Percentiles rank a stretch among this genome's conserved stretches.
Conservation (phyloP, 176 grass and related monocot species). For the Thalia dealbata region DNA sequence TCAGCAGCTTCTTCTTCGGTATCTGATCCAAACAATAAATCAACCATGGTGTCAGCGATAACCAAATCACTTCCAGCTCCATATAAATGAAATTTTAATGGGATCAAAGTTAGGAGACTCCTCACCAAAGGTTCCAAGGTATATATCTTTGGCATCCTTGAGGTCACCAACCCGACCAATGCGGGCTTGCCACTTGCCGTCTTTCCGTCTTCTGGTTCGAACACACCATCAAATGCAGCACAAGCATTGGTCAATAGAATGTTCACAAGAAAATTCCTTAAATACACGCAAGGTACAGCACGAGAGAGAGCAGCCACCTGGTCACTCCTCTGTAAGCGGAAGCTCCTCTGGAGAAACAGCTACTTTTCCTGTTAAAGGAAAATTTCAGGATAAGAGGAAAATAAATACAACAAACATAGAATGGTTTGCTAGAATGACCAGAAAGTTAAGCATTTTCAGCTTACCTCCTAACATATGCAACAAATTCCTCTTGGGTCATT, state of each 20-base stretch:
- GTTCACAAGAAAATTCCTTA: not conserved
- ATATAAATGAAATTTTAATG: not conserved
- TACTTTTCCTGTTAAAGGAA: constrained; percentile 51
- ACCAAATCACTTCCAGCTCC: not conserved
- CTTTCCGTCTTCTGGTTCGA: constrained; percentile 63
- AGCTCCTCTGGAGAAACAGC: constrained; percentile 99
- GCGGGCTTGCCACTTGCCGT: constrained; percentile 92
- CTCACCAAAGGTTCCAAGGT: constrained; percentile 92
- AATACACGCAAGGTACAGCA: constrained; percentile 20
- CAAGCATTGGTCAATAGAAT: not conserved
- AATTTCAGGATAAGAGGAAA: constrained; percentile 1
- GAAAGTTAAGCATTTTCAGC: constrained; percentile 1
- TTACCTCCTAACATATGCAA: constrained; percentile 89
- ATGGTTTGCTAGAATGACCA: not conserved
- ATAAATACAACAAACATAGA: constrained; percentile 10
- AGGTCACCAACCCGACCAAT: constrained; percentile 76
- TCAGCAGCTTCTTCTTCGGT: constrained; percentile 96
- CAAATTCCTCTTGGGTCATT: constrained; percentile 69
- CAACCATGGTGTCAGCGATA: too few relatives aligned
- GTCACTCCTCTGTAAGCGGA: constrained; percentile 94
- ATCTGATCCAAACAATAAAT: constrained; percentile 23
- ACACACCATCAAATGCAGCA: not conserved
- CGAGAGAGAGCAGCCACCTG: constrained; percentile 41
- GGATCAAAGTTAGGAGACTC: not conserved
- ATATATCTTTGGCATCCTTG: constrained; percentile 72